Evolutionary conservation across 139 green algal species (phyloP).

Genomic region (Tetradesmus lagerheimii): DNA sequence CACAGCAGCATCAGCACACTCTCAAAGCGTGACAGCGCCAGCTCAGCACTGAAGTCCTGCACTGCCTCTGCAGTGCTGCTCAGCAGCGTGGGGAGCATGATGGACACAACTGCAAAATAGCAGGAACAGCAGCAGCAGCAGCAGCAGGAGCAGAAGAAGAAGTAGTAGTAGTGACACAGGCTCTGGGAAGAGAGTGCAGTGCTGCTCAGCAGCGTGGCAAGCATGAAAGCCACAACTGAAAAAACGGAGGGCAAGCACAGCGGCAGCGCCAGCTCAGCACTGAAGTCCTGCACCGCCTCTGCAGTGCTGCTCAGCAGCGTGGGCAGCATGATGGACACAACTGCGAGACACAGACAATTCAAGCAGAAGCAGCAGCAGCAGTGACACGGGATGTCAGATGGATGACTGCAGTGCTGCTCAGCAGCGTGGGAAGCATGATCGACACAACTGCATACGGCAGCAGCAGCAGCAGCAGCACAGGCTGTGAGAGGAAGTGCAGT

Average conservation of each 20-base stretch:
- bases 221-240: no score
- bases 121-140: neutral
- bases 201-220: no score
- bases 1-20: conserved; percentile 75
- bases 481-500: no score
- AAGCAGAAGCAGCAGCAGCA: conserved; percentile 63
- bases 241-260: no score
- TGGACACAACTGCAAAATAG: conserved; percentile 21
- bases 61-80: conserved; percentile 25
- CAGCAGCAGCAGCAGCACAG: conserved; percentile 65
- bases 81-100: conserved; percentile 48
- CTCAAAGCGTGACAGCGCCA: conserved; percentile 67
- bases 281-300: neutral
- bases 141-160: neutral
- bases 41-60: conserved; percentile 19
- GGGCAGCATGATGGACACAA: conserved; percentile 40
- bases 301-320: conserved; percentile 42
- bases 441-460: conserved; percentile 23
- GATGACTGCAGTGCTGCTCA: conserved; percentile 38
- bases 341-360: neutral
- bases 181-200: no score
- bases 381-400: no score
- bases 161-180: neutral
- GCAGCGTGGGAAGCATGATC: conserved; percentile 46
- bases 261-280: no score